phyloP scores from a whole-genome alignment of 345 rosid genomes.

The Balakata baccata region DNA sequence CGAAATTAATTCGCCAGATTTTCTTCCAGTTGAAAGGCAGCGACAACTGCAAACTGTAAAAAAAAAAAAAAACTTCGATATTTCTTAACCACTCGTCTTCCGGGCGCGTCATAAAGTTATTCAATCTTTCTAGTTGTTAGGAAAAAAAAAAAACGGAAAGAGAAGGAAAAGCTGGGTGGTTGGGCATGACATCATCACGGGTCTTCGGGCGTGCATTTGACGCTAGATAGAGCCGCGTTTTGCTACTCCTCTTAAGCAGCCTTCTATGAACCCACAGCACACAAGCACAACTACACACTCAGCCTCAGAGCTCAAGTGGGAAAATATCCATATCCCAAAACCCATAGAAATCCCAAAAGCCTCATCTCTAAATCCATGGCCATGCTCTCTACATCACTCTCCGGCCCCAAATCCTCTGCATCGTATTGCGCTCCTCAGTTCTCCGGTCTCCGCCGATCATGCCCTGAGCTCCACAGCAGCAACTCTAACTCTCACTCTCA shows the following conservation, averaged over 20 bases:
- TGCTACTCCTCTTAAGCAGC: no score
- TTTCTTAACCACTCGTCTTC: background rate
- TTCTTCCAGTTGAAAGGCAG: conserved; percentile 22
- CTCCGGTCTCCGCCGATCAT: conserved; percentile 56
- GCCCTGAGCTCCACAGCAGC: conserved; percentile 39
- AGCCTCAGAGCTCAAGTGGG: no score
- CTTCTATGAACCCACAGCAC: no score
- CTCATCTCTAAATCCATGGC: conserved; percentile 38
- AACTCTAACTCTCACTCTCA: conserved; percentile 17
- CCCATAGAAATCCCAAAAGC: no score
- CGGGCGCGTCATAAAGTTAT: background rate
- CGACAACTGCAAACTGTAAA: conserved; percentile 2
- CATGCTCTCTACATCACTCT: conserved; percentile 47
- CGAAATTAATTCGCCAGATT: background rate
- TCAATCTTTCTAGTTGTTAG: no score
- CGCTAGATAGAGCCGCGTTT: no score
- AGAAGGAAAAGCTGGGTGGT: no score
- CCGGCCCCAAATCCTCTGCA: conserved; percentile 33
- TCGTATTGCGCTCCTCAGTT: conserved; percentile 36
- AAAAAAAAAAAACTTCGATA: background rate
- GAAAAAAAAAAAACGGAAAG: no score
- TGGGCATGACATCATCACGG: no score
- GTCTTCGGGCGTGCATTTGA: no score
- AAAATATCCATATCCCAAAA: no score
- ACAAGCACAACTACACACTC: no score